Evolutionary conservation across 2,329 filamentous ascomycete genomes (phyloP), one percentile per base, ranked within the genome.

Genomic region (Fusarium euwallaceae): DNA sequence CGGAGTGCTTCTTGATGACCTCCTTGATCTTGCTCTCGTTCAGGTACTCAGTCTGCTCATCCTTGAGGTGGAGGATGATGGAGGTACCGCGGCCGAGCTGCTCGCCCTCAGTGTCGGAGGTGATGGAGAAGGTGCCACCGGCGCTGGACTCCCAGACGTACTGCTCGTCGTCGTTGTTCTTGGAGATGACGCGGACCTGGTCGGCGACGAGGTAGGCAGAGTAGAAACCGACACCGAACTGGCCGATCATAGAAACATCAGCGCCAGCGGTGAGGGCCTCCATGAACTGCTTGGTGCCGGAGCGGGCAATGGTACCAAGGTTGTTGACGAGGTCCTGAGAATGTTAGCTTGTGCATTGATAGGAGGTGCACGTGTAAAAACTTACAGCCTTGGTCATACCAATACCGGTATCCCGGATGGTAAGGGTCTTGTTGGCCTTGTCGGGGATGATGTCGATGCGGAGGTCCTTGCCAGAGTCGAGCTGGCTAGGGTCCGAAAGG

Each of bases 181-280:
- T 99, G 82, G 97, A 98, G 86, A 98, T 83, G 84, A 99, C 95
- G 79, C 92, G 95, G 81, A 99, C 97, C 81, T 92, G 92, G 91
- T 99, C 97, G 85, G 97, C 97, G 80, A 99, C 97, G 71, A 99
- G 95, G 92, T 99, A 99, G 83, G 97, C 97, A 74, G 97, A 98
- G 93, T 99, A 99, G 94, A 99, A 99, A 93, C 97, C 97, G 82
- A 99, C 97, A 97, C 97, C 97, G 86, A 99, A 99, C 89, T 99
- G 97, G 84, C 97, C 97, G 86, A 99, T 99, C 97, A 99, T 98
- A 88, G 97, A 98, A 80, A 99, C 97, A 87, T 99, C 97, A 84
- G 97, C 97, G 90, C 97, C 97, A 78, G 97, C 97, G 80, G 95
- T 96, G 80, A 99, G 92, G 76, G 97, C 97, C 91, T 99, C 97